Base-by-base conservation (phyloP, 352 stramenopile genomes). In the Pythium phragmitis region DNA sequence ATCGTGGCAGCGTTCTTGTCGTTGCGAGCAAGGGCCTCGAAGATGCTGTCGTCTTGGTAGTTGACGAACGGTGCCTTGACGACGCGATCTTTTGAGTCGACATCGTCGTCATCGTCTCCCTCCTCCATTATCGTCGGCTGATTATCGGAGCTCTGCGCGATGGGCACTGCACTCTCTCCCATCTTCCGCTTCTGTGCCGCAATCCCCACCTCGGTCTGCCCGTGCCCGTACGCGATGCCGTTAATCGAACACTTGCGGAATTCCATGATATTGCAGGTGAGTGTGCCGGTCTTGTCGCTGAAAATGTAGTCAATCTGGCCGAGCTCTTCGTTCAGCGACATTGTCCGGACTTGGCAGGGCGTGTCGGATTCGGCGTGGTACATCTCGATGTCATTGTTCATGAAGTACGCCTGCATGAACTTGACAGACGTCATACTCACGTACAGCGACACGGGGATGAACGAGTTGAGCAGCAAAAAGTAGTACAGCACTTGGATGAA, bases 231-330 rank as follows among this genome's bases (percentile, higher is more conserved):
- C 2, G 89, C 90, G 12, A 89, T 59, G 0, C 94, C 94, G 11
- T 82, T 89, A 51, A 98, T 93, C 2, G 89, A 94, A 60, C 93
- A 98, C 59, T 96, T 96, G 30, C 94, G 78, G 51, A 98, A 98
- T 69, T 99, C 88, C 97, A 99, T 99, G 7, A 99, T 82, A 75
- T 99, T 99, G 71, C 96, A 98, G 2, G 98, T 99, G 5, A 99
- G 77, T n/a, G 98, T 99, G n/a, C 98, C 98, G 2, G 98, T 99
- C 68, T 99, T 99, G 77, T 99, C 98, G 2, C 88, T 98, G 73
- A 99, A 99, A 7, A 99, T 94, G 66, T 99, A 99, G 30, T 96
- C 90, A 49, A 99, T 97, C 80, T 98, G 92, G 3, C 97, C 98
- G 14, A 98, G 80, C 55, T 98, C 92, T 71, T 97, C 94, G 54